Percentiles rank a stretch among this genome's conserved stretches.
Conservation (phyloP, 352 stramenopile genomes). For the Globisporangium recalcitrans region DNA sequence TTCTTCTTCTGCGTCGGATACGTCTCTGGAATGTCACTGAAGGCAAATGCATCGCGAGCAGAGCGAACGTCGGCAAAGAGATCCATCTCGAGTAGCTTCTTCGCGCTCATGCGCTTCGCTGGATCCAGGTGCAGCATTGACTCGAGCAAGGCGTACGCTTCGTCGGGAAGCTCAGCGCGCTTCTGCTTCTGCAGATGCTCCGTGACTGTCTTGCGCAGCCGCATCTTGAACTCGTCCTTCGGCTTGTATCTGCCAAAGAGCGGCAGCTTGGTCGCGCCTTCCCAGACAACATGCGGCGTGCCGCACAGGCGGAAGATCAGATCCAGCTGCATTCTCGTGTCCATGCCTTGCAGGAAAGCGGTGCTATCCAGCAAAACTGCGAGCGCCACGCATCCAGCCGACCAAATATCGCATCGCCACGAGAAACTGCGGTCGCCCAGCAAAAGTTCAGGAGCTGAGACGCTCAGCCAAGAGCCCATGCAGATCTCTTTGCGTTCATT, state of each 20-base stretch:
- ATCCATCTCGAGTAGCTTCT: conserved; percentile 48
- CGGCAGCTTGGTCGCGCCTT: conserved; percentile 43
- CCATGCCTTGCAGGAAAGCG: conserved; percentile 56
- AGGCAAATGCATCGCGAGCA: conserved; percentile 26
- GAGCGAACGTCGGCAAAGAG: conserved; percentile 52
- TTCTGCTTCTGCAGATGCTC: conserved; percentile 42
- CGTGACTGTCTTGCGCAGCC: conserved; percentile 73
- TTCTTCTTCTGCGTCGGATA: conserved; percentile 59
- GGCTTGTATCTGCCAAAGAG: conserved; percentile 49
- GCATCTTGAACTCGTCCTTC: conserved; percentile 74
- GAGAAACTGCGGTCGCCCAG: conserved; percentile 65
- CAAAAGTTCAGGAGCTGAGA: conserved; percentile 66
- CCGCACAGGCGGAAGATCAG: conserved; percentile 77
- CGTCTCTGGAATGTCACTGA: conserved; percentile 36
- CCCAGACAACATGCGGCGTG: conserved; percentile 53
- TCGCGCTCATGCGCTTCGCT: conserved; percentile 38
- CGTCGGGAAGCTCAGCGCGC: conserved; percentile 38
- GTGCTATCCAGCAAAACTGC: conserved; percentile 60
- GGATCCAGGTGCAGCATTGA: conserved; percentile 75
- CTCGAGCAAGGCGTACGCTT: conserved; percentile 62
- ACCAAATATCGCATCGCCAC: conserved; percentile 76
- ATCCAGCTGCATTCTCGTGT: conserved; percentile 64
- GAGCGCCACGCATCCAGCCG: conserved; percentile 56
- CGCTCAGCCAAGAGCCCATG: conserved; percentile 56
- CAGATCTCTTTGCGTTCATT: conserved; percentile 74